A percentile compares a stretch with the other conserved stretches of the same genome.
phyloP scores from a whole-genome alignment of 352 stramenopile species.

The Blastocystis sp. region DNA sequence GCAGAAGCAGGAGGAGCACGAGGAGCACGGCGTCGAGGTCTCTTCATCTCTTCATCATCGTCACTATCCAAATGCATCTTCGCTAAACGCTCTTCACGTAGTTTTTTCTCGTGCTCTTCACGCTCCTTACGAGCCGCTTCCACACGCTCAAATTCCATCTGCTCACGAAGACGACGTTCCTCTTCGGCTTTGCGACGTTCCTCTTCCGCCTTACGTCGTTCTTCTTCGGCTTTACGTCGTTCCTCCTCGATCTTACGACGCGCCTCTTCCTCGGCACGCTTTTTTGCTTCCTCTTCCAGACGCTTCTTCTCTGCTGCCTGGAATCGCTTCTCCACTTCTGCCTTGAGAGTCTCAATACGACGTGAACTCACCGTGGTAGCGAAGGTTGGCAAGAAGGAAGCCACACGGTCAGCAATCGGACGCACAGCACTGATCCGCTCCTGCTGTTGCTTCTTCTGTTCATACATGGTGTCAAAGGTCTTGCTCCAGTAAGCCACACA shows the following conservation, averaged over 20 bases:
- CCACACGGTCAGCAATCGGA: neutral
- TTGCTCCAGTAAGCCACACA: neutral
- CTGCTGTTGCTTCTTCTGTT: conserved; percentile 21
- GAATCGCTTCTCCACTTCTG: neutral
- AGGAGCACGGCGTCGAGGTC: neutral
- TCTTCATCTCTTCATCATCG: neutral
- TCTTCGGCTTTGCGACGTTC: neutral
- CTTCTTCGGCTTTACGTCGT: neutral
- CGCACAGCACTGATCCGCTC: neutral
- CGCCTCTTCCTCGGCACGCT: neutral
- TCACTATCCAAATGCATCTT: neutral
- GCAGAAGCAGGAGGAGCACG: too few species aligned
- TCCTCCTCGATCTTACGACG: neutral
- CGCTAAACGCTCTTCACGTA: neutral
- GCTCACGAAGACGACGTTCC: neutral
- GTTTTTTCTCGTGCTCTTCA: neutral
- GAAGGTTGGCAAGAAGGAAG: neutral
- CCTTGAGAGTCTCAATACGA: neutral
- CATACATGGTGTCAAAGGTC: neutral
- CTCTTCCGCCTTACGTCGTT: neutral
- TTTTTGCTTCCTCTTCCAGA: neutral
- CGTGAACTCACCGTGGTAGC: neutral
- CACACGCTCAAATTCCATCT: neutral
- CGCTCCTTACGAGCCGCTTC: neutral
- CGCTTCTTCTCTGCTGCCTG: conserved; percentile 7